Base-by-base conservation (phyloP, 352 stramenopile species). In the Pythium vanterpoolii region DNA sequence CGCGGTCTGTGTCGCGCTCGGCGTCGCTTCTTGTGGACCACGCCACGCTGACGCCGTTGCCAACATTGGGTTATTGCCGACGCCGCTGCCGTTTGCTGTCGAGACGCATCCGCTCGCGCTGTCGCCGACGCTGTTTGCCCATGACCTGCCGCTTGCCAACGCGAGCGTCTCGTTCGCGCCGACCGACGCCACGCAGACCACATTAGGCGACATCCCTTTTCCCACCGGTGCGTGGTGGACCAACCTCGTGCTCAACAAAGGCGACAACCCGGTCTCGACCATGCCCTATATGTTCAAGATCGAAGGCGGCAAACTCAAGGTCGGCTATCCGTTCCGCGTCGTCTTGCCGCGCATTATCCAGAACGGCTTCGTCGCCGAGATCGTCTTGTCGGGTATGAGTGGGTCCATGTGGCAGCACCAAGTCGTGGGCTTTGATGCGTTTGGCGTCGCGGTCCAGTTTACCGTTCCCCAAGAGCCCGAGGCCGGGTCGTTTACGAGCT, bases 141-240 rank as follows among this genome's bases (percentile, higher is more conserved):
- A 62, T n/a, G 70, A 74, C 13, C 74, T 82, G 57, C 69, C 66
- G n/a, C 31, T 56, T 18, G 44, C 45, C 23, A 58, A 62, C 28
- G 49, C 47, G 34, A 57, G 23, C n/a, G 52, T 67, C 7, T 58
- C 43, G 48, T 61, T 58, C 50, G 42, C 47, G 11, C 50, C 62
- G 14, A 54, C 55, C 11, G 42, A 58, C 19, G 26, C 69, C 44
- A 31, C 66, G 59, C 56, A 60, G 18, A 68, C 85, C 26, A 58
- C 60, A 18, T 44, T 71, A 5, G 69, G 63, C 6, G 77, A 87
- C 56, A 68, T 77, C 39, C 77, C 81, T 45, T 93, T 93, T 69
- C 84, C 84, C 19, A 93, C 84, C 0, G 81, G 81, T 46, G 81
- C 84, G 4, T 93, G 79, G 71, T 93, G 84, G 84, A 90, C 81